Conservation (phyloP, 768 basidiomycete species). For the Baorangia bicolor region DNA sequence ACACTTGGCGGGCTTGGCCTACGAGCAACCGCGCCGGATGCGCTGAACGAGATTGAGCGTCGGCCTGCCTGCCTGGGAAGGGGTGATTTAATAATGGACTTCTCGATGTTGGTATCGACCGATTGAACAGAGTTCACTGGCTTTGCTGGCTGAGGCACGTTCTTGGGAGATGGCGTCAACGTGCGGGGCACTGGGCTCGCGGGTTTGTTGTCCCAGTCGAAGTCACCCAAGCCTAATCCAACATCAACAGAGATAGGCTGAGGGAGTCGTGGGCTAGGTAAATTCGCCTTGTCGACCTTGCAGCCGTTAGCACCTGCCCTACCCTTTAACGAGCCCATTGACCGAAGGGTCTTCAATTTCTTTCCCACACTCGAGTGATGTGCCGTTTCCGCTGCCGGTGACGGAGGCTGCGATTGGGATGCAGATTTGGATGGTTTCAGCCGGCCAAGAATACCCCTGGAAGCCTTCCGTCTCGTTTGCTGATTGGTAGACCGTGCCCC, state of each 20-base stretch:
- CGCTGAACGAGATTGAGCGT: slow-evolving; percentile 68
- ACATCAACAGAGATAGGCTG: slow-evolving; percentile 53
- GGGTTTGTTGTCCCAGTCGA: slow-evolving; percentile 47
- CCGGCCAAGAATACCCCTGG: slow-evolving; percentile 65
- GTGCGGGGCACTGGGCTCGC: slow-evolving; percentile 10
- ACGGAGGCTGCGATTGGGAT: slow-evolving; percentile 46
- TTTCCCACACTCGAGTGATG: slow-evolving; percentile 39
- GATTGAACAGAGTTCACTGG: slow-evolving; percentile 16
- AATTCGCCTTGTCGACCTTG: slow-evolving; percentile 38
- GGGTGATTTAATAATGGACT: slow-evolving; percentile 34
- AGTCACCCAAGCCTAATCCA: slow-evolving; percentile 54
- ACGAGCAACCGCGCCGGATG: slow-evolving; percentile 28
- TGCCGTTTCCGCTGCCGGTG: slow-evolving; percentile 39
- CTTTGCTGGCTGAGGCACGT: slow-evolving; percentile 18
- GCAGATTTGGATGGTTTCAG: slow-evolving; percentile 47
- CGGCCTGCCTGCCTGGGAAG: slow-evolving; percentile 53
- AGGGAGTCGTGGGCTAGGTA: slow-evolving; percentile 53
- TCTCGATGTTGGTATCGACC: slow-evolving; percentile 33
- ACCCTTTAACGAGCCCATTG: slow-evolving; percentile 78
- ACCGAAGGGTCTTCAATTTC: slow-evolving; percentile 71
- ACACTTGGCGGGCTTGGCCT: slow-evolving; percentile 46
- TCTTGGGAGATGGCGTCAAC: slow-evolving; percentile 20
- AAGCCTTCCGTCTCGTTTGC: slow-evolving; percentile 54
- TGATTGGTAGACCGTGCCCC: slow-evolving; percentile 43
- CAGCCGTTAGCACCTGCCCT: slow-evolving; percentile 31